Conservation (phyloP, 73 alveolate species). For the Paramecium pentaurelia region DNA sequence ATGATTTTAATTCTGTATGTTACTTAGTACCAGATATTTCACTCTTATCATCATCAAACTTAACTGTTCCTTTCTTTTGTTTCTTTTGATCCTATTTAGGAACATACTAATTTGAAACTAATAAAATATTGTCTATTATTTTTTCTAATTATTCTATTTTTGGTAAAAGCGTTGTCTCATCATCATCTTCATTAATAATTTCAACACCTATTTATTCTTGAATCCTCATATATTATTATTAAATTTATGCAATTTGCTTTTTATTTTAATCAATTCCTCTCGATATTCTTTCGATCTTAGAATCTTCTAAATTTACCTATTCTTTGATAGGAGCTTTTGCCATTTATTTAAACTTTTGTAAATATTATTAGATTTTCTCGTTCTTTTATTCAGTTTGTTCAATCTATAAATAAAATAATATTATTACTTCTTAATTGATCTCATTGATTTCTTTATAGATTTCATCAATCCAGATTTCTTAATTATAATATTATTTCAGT, state of each 20-base stretch:
- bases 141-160: slow-evolving; percentile 29
- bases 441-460: slow-evolving; percentile 11
- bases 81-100: background rate
- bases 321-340: slow-evolving; percentile 26
- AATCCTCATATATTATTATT: background rate
- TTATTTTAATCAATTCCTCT: background rate
- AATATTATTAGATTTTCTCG: background rate
- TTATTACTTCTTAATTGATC: background rate
- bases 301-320: background rate
- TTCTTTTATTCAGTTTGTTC: background rate
- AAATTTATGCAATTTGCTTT: background rate
- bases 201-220: background rate
- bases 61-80: background rate
- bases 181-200: slow-evolving; percentile 4
- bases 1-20: background rate
- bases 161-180: slow-evolving; percentile 1
- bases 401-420: background rate
- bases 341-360: background rate
- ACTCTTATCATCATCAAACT: slow-evolving; percentile 2
- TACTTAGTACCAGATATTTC: background rate
- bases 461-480: slow-evolving; percentile 19
- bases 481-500: background rate
- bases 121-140: background rate
- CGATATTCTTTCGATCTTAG: background rate
- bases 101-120: background rate